Percentiles rank a stretch among this genome's conserved stretches.
Conservation (phyloP, 208 protist species). For the Crithidia expoeki region DNA sequence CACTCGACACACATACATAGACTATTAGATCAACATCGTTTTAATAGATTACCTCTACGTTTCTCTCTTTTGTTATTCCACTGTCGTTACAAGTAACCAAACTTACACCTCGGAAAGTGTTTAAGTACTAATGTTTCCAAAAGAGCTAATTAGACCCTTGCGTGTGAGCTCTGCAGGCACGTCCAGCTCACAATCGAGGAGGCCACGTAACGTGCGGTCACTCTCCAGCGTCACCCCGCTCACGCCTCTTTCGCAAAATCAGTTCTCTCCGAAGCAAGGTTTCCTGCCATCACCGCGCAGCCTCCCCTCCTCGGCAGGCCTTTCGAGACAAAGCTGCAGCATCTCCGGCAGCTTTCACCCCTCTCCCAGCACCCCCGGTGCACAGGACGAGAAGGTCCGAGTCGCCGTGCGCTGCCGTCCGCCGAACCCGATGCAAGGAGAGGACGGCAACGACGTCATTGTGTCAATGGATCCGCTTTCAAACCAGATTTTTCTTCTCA, state of each 20-base stretch:
- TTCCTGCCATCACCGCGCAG: slow-evolving; percentile 17
- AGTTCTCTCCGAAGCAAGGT: slow-evolving; percentile 5
- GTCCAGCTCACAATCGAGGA: slow-evolving; percentile 1
- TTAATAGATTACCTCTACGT: neutral
- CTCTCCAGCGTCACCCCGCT: slow-evolving; percentile 17
- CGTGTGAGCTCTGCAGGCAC: slow-evolving; percentile 22
- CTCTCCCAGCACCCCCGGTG: slow-evolving; percentile 5
- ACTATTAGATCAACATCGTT: too few relatives aligned
- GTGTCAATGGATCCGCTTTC: slow-evolving; percentile 72
- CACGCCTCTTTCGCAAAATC: slow-evolving; percentile 28
- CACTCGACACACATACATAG: too few relatives aligned
- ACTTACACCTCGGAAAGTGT: too few relatives aligned
- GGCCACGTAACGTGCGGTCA: slow-evolving; percentile 10
- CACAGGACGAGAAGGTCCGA: slow-evolving; percentile 58
- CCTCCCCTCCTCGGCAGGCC: neutral
- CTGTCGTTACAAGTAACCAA: too few relatives aligned
- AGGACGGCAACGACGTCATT: slow-evolving; percentile 50
- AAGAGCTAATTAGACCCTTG: slow-evolving; percentile 34
- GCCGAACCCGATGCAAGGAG: slow-evolving; percentile 41
- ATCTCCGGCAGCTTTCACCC: slow-evolving; percentile 33
- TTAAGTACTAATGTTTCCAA: slow-evolving; percentile 45
- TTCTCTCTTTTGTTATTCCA: neutral
- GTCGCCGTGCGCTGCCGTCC: slow-evolving; percentile 84
- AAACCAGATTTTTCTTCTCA: slow-evolving; percentile 42
- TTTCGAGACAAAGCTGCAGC: slow-evolving; percentile 23